phyloP scores from a whole-genome alignment of 768 basidiomycete species.

The Lyophyllum decastes region DNA sequence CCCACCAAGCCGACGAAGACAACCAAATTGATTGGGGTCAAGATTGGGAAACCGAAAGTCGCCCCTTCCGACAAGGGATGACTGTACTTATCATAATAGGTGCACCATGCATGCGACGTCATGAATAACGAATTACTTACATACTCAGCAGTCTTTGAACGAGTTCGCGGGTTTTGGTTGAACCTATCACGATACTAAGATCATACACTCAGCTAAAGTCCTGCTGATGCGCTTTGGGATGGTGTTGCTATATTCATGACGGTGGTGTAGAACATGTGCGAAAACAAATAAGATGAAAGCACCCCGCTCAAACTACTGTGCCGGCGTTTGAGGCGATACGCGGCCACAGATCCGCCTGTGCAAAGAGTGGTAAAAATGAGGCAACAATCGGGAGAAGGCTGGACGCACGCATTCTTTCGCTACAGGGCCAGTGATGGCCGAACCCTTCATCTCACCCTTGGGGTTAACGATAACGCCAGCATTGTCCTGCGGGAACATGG shows the following conservation, averaged over 20 bases:
- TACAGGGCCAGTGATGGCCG: conserved; percentile 93
- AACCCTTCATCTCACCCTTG: conserved; percentile 99
- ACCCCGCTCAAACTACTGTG: conserved; percentile 80
- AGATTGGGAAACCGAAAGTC: conserved; percentile 35
- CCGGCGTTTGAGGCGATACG: conserved; percentile 99
- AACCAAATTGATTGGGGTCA: conserved; percentile 40
- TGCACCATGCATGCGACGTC: no score
- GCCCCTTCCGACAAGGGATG: conserved; percentile 3
- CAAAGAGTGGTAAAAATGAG: neutral
- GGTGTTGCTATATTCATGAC: conserved; percentile 17
- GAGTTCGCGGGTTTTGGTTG: no score
- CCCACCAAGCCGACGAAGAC: conserved; percentile 14
- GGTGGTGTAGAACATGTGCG: conserved; percentile 19
- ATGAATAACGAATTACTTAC: no score
- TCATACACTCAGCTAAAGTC: neutral
- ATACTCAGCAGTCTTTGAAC: no score
- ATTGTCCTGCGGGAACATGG: conserved; percentile 63
- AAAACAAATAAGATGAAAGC: conserved; percentile 14
- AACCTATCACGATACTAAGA: neutral
- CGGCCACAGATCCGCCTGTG: conserved; percentile 97
- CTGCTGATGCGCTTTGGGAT: neutral
- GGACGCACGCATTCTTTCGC: conserved; percentile 97
- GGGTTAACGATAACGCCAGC: conserved; percentile 97
- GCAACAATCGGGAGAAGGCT: neutral
- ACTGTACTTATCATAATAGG: neutral